Conservation (phyloP, 2,329 filamentous ascomycete genomes). For the Beauveria varroae region DNA sequence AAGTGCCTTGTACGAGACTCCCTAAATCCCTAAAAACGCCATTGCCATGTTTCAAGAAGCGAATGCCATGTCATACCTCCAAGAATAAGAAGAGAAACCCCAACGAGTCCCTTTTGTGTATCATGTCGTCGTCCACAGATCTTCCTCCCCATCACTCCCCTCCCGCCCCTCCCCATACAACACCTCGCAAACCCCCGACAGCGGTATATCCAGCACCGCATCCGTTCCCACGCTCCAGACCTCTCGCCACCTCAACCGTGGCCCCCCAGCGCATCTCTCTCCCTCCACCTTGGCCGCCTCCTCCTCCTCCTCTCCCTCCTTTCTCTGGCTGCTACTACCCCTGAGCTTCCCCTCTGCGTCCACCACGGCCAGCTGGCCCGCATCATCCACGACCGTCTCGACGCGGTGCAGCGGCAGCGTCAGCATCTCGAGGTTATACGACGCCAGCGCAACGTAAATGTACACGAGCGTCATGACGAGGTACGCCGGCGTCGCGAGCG, state of each 20-base stretch:
- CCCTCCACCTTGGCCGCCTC: no score
- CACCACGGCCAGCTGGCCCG: conserved; percentile 75
- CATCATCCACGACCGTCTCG: conserved; percentile 88
- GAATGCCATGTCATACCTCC: no score
- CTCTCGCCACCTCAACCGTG: conserved; percentile 59
- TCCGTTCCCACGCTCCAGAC: conserved; percentile 92
- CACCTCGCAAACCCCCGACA: conserved; percentile 91
- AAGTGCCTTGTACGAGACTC: no score
- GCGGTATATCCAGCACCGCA: conserved; percentile 92
- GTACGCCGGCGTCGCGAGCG: conserved; percentile 82
- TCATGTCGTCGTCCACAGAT: conserved; percentile 2
- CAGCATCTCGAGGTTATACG: conserved; percentile 83
- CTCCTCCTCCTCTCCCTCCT: no score
- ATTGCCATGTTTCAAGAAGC: no score
- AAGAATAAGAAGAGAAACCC: no score
- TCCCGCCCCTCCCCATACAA: conserved; percentile 62
- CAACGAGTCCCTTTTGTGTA: no score
- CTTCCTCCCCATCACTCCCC: conserved; percentile 18
- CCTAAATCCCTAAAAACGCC: no score
- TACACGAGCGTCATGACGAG: conserved; percentile 83
- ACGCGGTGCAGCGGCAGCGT: conserved; percentile 73
- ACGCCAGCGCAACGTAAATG: conserved; percentile 86
- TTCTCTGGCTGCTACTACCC: conserved; percentile 18
- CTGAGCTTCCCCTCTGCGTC: conserved; percentile 57
- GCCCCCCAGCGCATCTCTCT: conserved; percentile 16